phyloP scores from a whole-genome alignment of 257 asterid species.

The Solanum acaule region DNA sequence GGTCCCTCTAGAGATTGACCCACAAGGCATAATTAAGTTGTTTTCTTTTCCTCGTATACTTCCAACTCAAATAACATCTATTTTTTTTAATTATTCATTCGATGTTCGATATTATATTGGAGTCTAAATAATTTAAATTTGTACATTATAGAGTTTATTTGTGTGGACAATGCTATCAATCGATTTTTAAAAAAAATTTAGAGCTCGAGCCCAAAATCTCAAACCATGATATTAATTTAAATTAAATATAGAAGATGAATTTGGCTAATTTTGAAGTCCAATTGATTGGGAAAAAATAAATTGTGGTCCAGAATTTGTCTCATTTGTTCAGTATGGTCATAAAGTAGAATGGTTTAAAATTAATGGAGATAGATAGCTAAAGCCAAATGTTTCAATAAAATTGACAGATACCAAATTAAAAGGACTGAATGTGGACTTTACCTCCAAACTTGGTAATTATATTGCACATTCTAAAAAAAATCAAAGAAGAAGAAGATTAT shows the following conservation, averaged over 20 bases:
- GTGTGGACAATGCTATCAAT: fast-evolving
- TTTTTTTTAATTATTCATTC: background rate
- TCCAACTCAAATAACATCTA: background rate
- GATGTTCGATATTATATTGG: fast-evolving
- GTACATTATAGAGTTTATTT: background rate
- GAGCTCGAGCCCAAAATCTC: background rate
- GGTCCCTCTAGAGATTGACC: constrained; percentile 17
- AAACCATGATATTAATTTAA: background rate
- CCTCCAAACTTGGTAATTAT: background rate
- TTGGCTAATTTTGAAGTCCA: background rate
- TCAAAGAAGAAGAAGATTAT: background rate
- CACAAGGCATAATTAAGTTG: background rate
- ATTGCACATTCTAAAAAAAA: background rate
- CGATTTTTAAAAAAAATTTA: background rate
- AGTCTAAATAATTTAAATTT: background rate
- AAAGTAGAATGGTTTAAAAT: background rate
- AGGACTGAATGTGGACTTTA: background rate
- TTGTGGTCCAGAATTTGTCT: background rate
- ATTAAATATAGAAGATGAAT: background rate
- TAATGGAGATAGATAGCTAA: background rate
- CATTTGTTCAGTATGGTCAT: background rate
- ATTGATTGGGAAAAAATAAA: background rate
- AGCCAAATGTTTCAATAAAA: background rate
- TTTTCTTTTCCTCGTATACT: background rate
- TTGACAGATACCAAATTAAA: background rate